Evolutionary conservation across 2,329 filamentous ascomycete species (phyloP), one percentile per base, ranked within the genome.

Genomic region (Colletotrichum sp.): DNA sequence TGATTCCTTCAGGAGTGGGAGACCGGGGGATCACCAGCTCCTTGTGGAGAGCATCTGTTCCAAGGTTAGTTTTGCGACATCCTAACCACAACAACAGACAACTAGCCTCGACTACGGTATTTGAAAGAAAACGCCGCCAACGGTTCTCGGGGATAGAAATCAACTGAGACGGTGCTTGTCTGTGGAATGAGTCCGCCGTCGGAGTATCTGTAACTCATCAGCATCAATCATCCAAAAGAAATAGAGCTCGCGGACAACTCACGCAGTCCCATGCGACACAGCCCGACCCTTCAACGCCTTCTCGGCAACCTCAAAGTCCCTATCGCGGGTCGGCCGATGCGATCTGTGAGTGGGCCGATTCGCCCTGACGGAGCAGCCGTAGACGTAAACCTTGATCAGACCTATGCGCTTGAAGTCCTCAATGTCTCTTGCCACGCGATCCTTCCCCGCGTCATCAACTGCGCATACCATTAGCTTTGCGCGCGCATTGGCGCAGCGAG

Each of bases 71-170:
- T 28, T 18, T 15, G 18, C 8, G 13, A 8, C 2, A 18, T 10
- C 9, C 7, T 8, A 18, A 15, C 3, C 6, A 13, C 3, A 1
- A 5, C 8, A 52, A 12, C 9, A 26, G 8, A 12, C 36, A 4
- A 77, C 21, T 73, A 80, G 80, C 74, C 34, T 71, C 67, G 24
- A 77, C 80, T 15, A 18, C 80, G 75, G 52, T 82, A 82, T 30
- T 79, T 79, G 74, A 82, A 82, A 38, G 30, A 77, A 65, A 80
- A 80, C 26, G 64, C 43, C 24, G 71, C 74, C 18, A 77, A 48
- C 5, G 76, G 67, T 9, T 57, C 12, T 67, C 71, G 15, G 61
- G 38, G 76, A 15, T 74, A 57, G 21, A 26, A 78, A 8, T 2
- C 76, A 77, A 38, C 77, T 24, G 24, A 67, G 12, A 69, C 16